Percentiles rank a stretch among this genome's conserved stretches.
These are phyloP conservation scores for Nyctanthes arbortristis DNA, from an alignment of 257 asterid genomes.

Conservation along the genomic window DNA sequence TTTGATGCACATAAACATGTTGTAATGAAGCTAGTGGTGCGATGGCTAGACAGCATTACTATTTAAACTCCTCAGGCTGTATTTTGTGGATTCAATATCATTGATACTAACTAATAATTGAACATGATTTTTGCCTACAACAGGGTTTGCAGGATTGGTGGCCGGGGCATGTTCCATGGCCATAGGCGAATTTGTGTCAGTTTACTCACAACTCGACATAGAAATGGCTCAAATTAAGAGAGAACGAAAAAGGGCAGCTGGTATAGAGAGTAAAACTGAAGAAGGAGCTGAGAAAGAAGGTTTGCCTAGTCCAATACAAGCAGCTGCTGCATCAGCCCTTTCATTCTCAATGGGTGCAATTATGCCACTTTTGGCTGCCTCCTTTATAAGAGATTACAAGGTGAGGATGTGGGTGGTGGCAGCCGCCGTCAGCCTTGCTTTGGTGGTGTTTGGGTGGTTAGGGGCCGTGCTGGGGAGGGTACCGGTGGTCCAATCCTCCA, in stretches of 20 bases:
- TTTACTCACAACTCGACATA: conserved; percentile 75
- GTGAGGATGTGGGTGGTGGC: conserved; percentile 58
- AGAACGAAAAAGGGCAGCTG: conserved; percentile 27
- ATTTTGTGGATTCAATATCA: too few species aligned
- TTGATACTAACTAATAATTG: background rate
- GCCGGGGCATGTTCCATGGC: conserved; percentile 95
- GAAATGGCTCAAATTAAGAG: conserved; percentile 65
- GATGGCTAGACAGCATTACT: too few species aligned
- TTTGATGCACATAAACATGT: too few species aligned
- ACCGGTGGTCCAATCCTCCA: conserved; percentile 48
- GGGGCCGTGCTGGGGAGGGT: conserved; percentile 73
- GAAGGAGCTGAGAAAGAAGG: conserved; percentile 24
- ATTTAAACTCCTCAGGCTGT: too few species aligned
- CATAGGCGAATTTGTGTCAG: conserved; percentile 82
- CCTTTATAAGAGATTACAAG: conserved; percentile 59
- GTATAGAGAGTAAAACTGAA: conserved; percentile 14
- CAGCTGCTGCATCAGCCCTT: conserved; percentile 78
- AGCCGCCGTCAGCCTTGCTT: conserved; percentile 60
- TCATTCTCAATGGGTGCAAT: conserved; percentile 72
- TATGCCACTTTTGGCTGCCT: conserved; percentile 78
- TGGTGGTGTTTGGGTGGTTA: conserved; percentile 69
- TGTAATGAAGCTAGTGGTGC: too few species aligned
- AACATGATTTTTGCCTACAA: background rate
- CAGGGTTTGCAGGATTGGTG: conserved; percentile 79
- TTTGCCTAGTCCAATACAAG: conserved; percentile 72